phyloP scores from a whole-genome alignment of 495 filamentous ascomycete species.

The Hypoxylon lenormandii region DNA sequence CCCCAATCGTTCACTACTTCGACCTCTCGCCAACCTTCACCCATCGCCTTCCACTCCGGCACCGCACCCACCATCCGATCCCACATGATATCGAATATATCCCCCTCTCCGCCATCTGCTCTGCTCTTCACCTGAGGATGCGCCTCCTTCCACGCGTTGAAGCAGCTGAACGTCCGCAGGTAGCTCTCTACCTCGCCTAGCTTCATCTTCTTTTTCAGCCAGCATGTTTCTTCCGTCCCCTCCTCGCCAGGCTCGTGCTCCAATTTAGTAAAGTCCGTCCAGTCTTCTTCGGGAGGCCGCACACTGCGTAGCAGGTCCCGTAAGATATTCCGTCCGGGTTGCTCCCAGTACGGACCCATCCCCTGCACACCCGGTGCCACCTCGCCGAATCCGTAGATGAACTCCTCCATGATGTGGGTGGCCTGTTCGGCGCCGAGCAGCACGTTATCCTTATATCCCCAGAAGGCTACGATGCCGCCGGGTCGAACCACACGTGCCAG shows the following conservation, averaged over 20 bases:
- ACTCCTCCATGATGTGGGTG: slow-evolving; percentile 60
- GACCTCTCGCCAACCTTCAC: slow-evolving; percentile 61
- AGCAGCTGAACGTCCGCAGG: slow-evolving; percentile 67
- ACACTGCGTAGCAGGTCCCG: slow-evolving; percentile 62
- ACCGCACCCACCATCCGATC: slow-evolving; percentile 62
- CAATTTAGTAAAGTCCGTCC: slow-evolving; percentile 63
- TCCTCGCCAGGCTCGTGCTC: slow-evolving; percentile 68
- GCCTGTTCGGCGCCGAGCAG: slow-evolving; percentile 64
- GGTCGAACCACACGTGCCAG: slow-evolving; percentile 64
- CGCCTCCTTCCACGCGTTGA: slow-evolving; percentile 65
- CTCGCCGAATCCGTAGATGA: slow-evolving; percentile 59
- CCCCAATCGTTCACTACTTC: slow-evolving; percentile 68
- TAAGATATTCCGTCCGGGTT: slow-evolving; percentile 68
- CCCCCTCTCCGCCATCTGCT: slow-evolving; percentile 63
- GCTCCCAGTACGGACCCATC: slow-evolving; percentile 71
- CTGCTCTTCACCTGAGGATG: slow-evolving; percentile 60
- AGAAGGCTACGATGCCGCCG: slow-evolving; percentile 70
- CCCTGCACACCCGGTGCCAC: slow-evolving; percentile 58
- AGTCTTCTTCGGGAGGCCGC: slow-evolving; percentile 62
- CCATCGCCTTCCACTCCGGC: slow-evolving; percentile 62
- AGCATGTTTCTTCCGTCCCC: slow-evolving; percentile 60
- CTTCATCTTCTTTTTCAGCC: slow-evolving; percentile 65
- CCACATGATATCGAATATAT: slow-evolving; percentile 69
- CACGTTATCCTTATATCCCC: slow-evolving; percentile 72
- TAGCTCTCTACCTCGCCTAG: slow-evolving; percentile 68